A percentile compares a stretch with the other conserved stretches of the same genome.
These are phyloP conservation scores for Calonectria crousiana DNA, from an alignment of 2,329 filamentous ascomycete genomes.

Conservation along the genomic window DNA sequence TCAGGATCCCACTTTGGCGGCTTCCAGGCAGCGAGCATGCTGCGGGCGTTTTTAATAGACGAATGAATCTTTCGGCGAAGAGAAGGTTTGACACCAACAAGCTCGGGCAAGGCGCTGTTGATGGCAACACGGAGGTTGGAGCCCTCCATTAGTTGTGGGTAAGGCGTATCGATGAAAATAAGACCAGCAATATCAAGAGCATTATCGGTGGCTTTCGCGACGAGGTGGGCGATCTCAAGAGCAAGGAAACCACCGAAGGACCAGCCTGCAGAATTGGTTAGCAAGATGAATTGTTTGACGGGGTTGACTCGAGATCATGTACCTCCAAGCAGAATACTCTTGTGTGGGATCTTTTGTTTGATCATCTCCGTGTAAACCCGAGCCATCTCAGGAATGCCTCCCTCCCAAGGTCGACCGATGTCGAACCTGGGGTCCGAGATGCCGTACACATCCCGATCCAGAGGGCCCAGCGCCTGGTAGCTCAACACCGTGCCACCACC, in stretches of 20 bases:
- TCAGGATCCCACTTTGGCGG: constrained; percentile 19
- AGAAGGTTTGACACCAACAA: constrained; percentile 16
- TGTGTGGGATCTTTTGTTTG: constrained; percentile 16
- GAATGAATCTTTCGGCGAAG: constrained; percentile 22
- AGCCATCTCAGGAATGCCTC: constrained; percentile 20
- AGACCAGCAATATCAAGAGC: constrained; percentile 16
- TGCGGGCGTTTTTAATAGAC: constrained; percentile 20
- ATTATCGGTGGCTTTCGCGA: constrained; percentile 10
- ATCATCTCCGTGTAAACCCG: constrained; percentile 18
- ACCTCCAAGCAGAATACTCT: constrained; percentile 20
- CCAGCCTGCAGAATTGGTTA: constrained; percentile 7
- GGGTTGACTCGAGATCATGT: neutral
- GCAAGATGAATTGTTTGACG: neutral
- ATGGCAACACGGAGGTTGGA: constrained; percentile 18
- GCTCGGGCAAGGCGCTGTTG: constrained; percentile 17
- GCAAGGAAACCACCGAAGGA: constrained; percentile 19
- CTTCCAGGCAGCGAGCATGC: constrained; percentile 21
- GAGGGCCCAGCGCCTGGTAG: constrained; percentile 22
- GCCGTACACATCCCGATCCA: constrained; percentile 20
- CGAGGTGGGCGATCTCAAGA: constrained; percentile 12
- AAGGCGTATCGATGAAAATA: constrained; percentile 21
- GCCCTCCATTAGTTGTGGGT: constrained; percentile 14
- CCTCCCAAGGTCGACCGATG: constrained; percentile 18
- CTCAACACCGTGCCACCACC: constrained; percentile 22
- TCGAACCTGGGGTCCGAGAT: constrained; percentile 24